phyloP scores from a whole-genome alignment of 805 yeast genomes.

The Lachancea mirantina region DNA sequence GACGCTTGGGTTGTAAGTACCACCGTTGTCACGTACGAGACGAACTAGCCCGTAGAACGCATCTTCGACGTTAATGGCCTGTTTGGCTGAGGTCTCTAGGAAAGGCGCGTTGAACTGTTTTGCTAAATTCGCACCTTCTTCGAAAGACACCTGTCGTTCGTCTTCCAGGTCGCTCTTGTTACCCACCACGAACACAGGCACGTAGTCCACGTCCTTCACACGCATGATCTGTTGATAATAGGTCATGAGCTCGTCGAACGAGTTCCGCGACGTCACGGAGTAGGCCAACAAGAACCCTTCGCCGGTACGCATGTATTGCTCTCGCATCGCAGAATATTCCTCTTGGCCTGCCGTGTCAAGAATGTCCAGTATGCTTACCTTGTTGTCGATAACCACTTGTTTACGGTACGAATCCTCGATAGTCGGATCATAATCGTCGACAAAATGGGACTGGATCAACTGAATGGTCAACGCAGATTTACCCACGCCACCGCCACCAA shows the following conservation, averaged over 20 bases:
- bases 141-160: constrained; percentile 65
- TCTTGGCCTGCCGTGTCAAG: constrained; percentile 98
- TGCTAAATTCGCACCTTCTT: constrained; percentile 59
- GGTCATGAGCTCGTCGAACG: constrained; percentile 76
- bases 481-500: constrained; percentile 99
- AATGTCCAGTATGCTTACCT: constrained; percentile 73
- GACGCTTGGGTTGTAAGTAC: constrained; percentile 20
- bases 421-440: constrained; percentile 97
- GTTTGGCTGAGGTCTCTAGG: constrained; percentile 90
- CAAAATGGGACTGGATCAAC: constrained; percentile 88
- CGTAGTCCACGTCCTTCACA: constrained; percentile 67
- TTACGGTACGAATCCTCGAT: constrained; percentile 90
- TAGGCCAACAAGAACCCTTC: constrained; percentile 90
- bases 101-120: constrained; percentile 62
- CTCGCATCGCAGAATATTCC: constrained; percentile 89
- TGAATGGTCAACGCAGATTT: constrained; percentile 94
- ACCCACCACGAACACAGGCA: constrained; percentile 77
- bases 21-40: constrained; percentile 39
- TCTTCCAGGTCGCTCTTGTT: constrained; percentile 70
- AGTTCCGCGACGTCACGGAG: constrained; percentile 74
- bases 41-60: constrained; percentile 68
- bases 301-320: constrained; percentile 93
- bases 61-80: constrained; percentile 81
- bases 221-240: constrained; percentile 75
- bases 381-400: constrained; percentile 75